Evolutionary conservation across 2,329 filamentous ascomycete species (phyloP), one percentile per base, ranked within the genome.

Genomic region (Nigrospora osmanthi): DNA sequence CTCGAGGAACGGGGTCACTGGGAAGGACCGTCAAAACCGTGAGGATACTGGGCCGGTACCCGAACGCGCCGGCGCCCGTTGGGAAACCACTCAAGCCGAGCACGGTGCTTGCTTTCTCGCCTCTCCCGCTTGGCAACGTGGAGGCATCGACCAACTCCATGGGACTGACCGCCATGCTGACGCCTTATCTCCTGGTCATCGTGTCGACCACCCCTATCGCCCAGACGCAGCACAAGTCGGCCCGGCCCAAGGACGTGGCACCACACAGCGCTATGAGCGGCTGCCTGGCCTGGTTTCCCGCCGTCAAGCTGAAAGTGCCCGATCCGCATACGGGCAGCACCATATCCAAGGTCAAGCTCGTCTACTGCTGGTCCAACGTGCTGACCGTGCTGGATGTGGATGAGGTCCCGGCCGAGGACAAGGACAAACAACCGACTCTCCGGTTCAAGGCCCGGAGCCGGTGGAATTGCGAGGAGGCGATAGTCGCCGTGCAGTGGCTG

Each of bases 341-440:
- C 9, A 74, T 83, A 11, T 90, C 87, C 15, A 85, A 83, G 58
- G 86, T 85, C 34, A 97, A 98, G 63, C 76, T 98, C 15, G 91
- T 88, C 1, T 98, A 98, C 67, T 96, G 90, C 64, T 98, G 93
- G 93, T 97, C 93, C 2, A 97, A 97, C 57, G 81, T 97, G n/a
- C 69, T 98, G 52, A 97, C 90, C 0, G 83, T 98, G 6, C 69
- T 98, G 19, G 93, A 98, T 51, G 81, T 97, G 11, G 83, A 91
- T 42, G 85, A 93, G 54, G 71, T 83, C 12, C 75, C 76, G 16
- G 66, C 76, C 1, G 76, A 81, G 13, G 82, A 89, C 52, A 82
- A 80, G 50, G 85, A 91, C 52, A 89, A 88, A 56, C 87, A 87
- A 4, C 79, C 88, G 2, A 82, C 75, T 39, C 77, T 97, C 17